Evolutionary conservation across 2,329 filamentous ascomycete species (phyloP).

Genomic region (Uncinocarpus reesii): DNA sequence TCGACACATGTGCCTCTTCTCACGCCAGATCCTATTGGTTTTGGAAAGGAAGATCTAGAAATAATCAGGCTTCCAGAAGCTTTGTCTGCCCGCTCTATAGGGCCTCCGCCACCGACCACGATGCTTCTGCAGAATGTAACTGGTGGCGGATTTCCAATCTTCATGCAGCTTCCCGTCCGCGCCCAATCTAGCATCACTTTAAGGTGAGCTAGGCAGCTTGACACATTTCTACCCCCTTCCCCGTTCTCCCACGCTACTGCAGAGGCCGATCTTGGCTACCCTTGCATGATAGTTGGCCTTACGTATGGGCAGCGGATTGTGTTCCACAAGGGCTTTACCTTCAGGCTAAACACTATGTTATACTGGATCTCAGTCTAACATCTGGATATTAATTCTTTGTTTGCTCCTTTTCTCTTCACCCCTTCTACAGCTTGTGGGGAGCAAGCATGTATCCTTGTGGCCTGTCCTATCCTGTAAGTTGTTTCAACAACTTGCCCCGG

Average conservation of each 20-base stretch:
- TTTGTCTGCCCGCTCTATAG: constrained; percentile 12
- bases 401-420: constrained; percentile 19
- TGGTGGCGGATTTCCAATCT: constrained; percentile 13
- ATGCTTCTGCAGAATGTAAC: constrained; percentile 16
- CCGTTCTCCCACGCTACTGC: constrained; percentile 21
- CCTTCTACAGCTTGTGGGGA: constrained; percentile 21
- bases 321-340: constrained; percentile 26
- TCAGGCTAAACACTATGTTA: constrained; percentile 19
- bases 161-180: constrained; percentile 18
- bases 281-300: constrained; percentile 24
- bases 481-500: constrained; percentile 10
- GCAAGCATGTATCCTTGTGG: constrained; percentile 22
- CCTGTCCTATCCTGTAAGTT: constrained; percentile 17
- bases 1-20: constrained; percentile 5
- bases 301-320: constrained; percentile 21
- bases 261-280: constrained; percentile 24
- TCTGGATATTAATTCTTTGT: constrained; percentile 16
- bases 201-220: constrained; percentile 16
- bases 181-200: constrained; percentile 15
- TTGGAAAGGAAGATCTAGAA: constrained; percentile 10
- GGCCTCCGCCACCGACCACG: too few relatives aligned
- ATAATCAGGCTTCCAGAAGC: constrained; percentile 16
- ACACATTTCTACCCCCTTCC: constrained; percentile 19
- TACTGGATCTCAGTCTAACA: constrained; percentile 9
- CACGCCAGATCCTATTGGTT: constrained; percentile 3